Conservation (phyloP, 2,329 filamentous ascomycete genomes). For the Sphaerulina vaccinii region DNA sequence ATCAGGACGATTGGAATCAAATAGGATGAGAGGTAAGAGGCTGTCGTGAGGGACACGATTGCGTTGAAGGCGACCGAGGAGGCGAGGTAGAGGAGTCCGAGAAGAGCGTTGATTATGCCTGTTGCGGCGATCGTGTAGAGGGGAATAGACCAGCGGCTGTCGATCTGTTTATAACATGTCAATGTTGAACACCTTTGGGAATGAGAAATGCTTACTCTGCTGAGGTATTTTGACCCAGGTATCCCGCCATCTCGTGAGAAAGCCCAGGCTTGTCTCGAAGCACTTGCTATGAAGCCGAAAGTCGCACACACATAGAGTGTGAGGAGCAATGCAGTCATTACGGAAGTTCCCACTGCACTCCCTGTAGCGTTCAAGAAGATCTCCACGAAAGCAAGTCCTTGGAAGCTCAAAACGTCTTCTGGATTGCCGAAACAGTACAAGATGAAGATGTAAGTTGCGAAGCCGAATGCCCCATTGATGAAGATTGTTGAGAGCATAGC, state of each 20-base stretch:
- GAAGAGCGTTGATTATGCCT: constrained; percentile 28
- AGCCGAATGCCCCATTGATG: constrained; percentile 13
- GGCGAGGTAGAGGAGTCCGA: constrained; percentile 53
- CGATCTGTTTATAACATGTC: too few species aligned
- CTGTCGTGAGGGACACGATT: constrained; percentile 43
- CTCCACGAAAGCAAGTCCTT: too few species aligned
- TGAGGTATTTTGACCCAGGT: constrained; percentile 16
- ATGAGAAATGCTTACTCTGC: too few species aligned
- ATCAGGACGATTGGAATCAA: too few species aligned
- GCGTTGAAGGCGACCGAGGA: constrained; percentile 54
- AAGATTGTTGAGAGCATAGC: constrained; percentile 12
- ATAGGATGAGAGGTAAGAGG: too few species aligned
- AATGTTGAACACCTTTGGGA: too few species aligned
- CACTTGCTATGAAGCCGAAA: constrained; percentile 37
- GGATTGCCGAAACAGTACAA: too few species aligned
- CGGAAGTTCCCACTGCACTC: too few species aligned
- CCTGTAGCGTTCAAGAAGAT: too few species aligned
- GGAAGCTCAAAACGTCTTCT: too few species aligned
- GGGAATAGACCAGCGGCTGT: constrained; percentile 12
- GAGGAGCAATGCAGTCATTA: constrained; percentile 37
- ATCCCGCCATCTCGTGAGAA: constrained; percentile 43
- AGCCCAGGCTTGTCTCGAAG: constrained; percentile 31
- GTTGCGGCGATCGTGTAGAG: constrained; percentile 15
- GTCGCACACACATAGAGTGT: constrained; percentile 36
- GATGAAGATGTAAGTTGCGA: too few species aligned